Evolutionary conservation across 768 basidiomycete genomes (phyloP), one percentile per base, ranked within the genome.

Genomic region (Gloeostereum incarnatum): DNA sequence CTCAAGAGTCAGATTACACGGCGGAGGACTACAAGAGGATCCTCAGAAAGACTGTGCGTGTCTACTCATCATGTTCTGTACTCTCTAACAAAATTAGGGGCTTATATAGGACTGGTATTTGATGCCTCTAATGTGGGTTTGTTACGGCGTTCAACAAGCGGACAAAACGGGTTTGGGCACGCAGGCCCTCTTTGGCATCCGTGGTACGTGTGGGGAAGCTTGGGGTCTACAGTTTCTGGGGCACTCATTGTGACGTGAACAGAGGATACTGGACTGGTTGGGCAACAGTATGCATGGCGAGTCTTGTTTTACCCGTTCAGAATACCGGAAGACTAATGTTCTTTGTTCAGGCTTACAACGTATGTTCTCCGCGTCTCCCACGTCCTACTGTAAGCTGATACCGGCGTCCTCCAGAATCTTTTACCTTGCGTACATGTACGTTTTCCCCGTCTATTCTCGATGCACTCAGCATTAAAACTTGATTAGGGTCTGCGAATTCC

Each of bases 81-180:
- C 9, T n/a, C 33, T 35, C 9, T 18, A 6, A 17, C 10, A 4
- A 5, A 6, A 5, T 23, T 2, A 29, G 9, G 11, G 9, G 20
- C 7, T 14, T 6, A 4, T 27, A 19, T 29, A 41, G 40, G 40
- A 41, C 21, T 33, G 41, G 36, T 14, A 30, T 21, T 36, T 43
- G 10, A 13, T 43, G 5, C 41, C 41, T 24, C 23, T 43, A 9
- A 43, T 43, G 41, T 43, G 41, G 41, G 37, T 43, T 13, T 31
- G 31, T 6, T 43, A 43, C 31, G 41, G 41, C n/a, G 37, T 38
- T 9, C 41, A 43, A 14, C 41, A 43, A 38, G 41, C 41, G 16
- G 41, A 43, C n/a, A 43, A 43, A 18, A 43, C 41, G 5, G 37
- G 41, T 3, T 16, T 38, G 16, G 32, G 32, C 5, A 43, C 41